Percentiles rank a stretch among this genome's conserved stretches.
Conservation (phyloP, 2,329 filamentous ascomycete genomes). For the Colletotrichum sp. region DNA sequence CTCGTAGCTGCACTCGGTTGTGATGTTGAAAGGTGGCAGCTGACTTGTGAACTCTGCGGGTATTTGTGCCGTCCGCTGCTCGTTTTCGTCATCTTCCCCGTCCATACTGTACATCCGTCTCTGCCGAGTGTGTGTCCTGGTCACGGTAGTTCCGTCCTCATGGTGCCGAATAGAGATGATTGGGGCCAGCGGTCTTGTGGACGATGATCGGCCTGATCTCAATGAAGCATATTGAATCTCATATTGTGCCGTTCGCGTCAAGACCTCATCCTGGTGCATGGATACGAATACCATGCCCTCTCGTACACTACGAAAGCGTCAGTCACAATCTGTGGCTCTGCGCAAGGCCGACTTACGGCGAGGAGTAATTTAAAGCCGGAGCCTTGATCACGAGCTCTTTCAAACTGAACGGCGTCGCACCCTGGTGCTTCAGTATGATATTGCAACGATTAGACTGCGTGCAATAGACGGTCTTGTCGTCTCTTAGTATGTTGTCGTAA, state of each 20-base stretch:
- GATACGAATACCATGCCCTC: slow-evolving; percentile 92
- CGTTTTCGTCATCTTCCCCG: slow-evolving; percentile 45
- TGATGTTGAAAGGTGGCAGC: slow-evolving; percentile 57
- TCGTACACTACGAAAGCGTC: slow-evolving; percentile 65
- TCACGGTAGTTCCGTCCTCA: slow-evolving; percentile 55
- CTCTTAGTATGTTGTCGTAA: slow-evolving; percentile 81
- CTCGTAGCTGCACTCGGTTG: slow-evolving; percentile 65
- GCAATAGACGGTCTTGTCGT: slow-evolving; percentile 87
- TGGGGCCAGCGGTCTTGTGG: slow-evolving; percentile 25
- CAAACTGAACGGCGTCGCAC: slow-evolving; percentile 79
- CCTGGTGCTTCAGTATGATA: slow-evolving; percentile 81
- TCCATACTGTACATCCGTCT: slow-evolving; percentile 50
- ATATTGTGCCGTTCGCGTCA: slow-evolving; percentile 76
- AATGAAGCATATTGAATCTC: slow-evolving; percentile 68
- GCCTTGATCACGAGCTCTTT: slow-evolving; percentile 89
- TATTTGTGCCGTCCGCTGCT: slow-evolving; percentile 58
- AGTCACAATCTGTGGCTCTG: slow-evolving; percentile 2
- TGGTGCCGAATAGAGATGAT: slow-evolving; percentile 59
- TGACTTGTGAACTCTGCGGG: slow-evolving; percentile 58
- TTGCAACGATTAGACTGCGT: slow-evolving; percentile 89
- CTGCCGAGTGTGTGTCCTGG: slow-evolving; percentile 46
- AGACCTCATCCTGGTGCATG: slow-evolving; percentile 80
- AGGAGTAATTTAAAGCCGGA: slow-evolving; percentile 77
- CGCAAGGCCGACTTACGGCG: slow-evolving; percentile 72
- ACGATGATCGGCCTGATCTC: slow-evolving; percentile 24